These are phyloP conservation scores for Gaeumannomyces sp. DNA, from an alignment of 2,329 filamentous ascomycete genomes.

Conservation along the genomic window DNA sequence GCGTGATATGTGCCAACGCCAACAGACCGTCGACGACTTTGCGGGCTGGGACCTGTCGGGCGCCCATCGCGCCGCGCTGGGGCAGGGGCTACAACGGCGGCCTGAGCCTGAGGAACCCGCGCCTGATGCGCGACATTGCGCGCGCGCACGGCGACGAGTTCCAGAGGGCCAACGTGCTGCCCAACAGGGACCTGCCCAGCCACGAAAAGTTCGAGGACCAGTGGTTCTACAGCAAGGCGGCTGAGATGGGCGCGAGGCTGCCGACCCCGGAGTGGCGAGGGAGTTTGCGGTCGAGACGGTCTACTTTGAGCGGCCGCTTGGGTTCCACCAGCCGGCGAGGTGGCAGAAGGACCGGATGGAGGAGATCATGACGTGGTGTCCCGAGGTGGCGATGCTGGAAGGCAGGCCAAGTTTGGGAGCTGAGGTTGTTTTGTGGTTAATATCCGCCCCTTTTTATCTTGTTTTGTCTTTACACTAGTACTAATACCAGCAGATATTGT, in stretches of 20 bases:
- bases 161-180: not conserved
- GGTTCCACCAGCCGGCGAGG: slow-evolving; percentile 22
- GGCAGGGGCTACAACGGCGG: slow-evolving; percentile 28
- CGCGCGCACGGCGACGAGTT: slow-evolving; percentile 26
- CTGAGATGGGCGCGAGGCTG: slow-evolving; percentile 15
- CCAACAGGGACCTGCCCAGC: slow-evolving; percentile 14
- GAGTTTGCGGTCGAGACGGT: slow-evolving; percentile 19
- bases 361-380: slow-evolving; percentile 19
- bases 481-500: too few relatives aligned
- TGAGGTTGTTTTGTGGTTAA: not conserved
- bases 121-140: slow-evolving; percentile 35
- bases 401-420: not conserved
- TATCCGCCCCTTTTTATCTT: too few relatives aligned
- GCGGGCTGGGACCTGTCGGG: slow-evolving; percentile 31
- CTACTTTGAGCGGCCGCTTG: slow-evolving; percentile 16
- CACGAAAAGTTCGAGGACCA: slow-evolving; percentile 29
- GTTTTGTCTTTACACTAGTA: too few relatives aligned
- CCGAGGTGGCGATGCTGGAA: slow-evolving; percentile 13
- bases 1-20: slow-evolving; percentile 28
- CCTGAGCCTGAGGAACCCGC: slow-evolving; percentile 29
- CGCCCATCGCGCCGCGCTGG: slow-evolving; percentile 21
- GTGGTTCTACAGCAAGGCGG: slow-evolving; percentile 21
- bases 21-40: slow-evolving; percentile 27
- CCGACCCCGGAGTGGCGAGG: slow-evolving; percentile 14
- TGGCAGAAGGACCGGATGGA: slow-evolving; percentile 11